Evolutionary conservation across 352 stramenopile species (phyloP).

Genomic region (Pythium periplocum): DNA sequence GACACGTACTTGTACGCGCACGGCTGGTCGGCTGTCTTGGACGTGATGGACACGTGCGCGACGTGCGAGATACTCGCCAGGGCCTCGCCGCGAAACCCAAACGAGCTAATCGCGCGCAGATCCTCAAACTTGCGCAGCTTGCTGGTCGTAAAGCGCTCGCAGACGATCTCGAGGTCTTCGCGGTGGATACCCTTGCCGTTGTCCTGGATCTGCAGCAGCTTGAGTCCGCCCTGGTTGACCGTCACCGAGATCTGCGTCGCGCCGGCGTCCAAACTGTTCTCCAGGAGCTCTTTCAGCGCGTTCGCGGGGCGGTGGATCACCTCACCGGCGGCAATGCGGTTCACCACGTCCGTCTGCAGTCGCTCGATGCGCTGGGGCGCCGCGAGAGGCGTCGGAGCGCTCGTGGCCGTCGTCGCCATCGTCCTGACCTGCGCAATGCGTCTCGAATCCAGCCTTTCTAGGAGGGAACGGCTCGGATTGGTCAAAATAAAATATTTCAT

Average conservation of each 20-base stretch:
- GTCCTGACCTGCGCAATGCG: background rate
- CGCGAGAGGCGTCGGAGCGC: no score
- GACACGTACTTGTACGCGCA: slow-evolving; percentile 78
- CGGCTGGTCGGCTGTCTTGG: slow-evolving; percentile 65
- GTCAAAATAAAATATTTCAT: slow-evolving; percentile 5
- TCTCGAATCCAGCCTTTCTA: background rate
- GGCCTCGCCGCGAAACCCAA: slow-evolving; percentile 98
- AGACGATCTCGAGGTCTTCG: slow-evolving; percentile 93
- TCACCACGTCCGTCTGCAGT: slow-evolving; percentile 89
- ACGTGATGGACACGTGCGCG: slow-evolving; percentile 88
- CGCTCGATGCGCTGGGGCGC: slow-evolving; percentile 65
- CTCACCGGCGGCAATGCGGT: slow-evolving; percentile 93
- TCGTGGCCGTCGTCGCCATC: background rate
- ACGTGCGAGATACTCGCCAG: slow-evolving; percentile 97
- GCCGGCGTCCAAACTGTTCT: slow-evolving; percentile 98
- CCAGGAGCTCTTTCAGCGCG: slow-evolving; percentile 97
- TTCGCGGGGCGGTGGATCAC: slow-evolving; percentile 94
- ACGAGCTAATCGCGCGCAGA: slow-evolving; percentile 92
- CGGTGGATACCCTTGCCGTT: slow-evolving; percentile 91
- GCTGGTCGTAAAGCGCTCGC: slow-evolving; percentile 97
- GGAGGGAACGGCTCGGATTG: slow-evolving; percentile 7
- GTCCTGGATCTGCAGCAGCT: slow-evolving; percentile 94
- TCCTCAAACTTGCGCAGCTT: slow-evolving; percentile 96
- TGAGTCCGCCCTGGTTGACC: slow-evolving; percentile 83
- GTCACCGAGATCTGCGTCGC: slow-evolving; percentile 80